Conservation (phyloP, 805 yeast species). For the Ogataea wickerhamii region DNA sequence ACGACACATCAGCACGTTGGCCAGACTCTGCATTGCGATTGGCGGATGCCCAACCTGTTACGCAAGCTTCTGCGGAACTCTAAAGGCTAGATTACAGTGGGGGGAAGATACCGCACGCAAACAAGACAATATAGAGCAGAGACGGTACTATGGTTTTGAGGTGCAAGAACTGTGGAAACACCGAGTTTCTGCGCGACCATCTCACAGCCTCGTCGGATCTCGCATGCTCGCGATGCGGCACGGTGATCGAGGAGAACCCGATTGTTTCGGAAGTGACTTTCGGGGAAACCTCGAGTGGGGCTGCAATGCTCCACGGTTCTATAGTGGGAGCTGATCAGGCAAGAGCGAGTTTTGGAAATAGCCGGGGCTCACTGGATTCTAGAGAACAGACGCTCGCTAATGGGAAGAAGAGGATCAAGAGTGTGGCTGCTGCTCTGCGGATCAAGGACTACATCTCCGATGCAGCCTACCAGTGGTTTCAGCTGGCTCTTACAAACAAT, state of each 20-base stretch:
- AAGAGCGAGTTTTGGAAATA: slow-evolving; percentile 66
- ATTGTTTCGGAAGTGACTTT: slow-evolving; percentile 94
- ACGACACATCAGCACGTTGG: no score
- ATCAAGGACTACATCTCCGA: slow-evolving; percentile 85
- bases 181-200: slow-evolving; percentile 49
- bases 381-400: slow-evolving; percentile 86
- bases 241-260: slow-evolving; percentile 86
- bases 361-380: slow-evolving; percentile 74
- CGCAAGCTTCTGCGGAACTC: no score
- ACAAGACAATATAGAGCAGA: no score
- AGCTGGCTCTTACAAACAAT: slow-evolving; percentile 77
- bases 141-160: slow-evolving; percentile 16
- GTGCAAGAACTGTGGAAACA: slow-evolving; percentile 47
- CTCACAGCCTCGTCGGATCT: slow-evolving; percentile 67
- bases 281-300: slow-evolving; percentile 89
- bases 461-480: slow-evolving; percentile 86
- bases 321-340: slow-evolving; percentile 86
- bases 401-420: slow-evolving; percentile 74
- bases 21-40: no score
- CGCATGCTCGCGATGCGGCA: slow-evolving; percentile 80
- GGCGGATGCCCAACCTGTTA: no score
- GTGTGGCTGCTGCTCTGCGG: slow-evolving; percentile 71
- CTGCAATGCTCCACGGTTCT: slow-evolving; percentile 93
- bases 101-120: neutral
- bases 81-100: no score